phyloP scores from a whole-genome alignment of 2,329 filamentous ascomycete species.

The Calonectria pseudoturangicola region DNA sequence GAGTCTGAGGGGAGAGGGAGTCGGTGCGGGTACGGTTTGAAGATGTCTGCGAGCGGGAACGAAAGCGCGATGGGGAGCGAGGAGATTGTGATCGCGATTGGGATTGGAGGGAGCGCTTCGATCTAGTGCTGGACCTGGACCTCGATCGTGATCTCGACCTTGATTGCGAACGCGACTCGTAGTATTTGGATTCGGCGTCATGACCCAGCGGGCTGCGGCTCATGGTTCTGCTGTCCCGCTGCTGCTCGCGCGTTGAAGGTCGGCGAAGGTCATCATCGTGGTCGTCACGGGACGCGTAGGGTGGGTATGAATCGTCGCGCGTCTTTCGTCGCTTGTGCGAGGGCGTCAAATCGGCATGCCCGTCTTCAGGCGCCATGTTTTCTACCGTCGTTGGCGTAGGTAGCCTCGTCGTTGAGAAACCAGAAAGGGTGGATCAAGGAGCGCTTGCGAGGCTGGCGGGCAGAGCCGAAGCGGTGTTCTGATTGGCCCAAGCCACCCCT shows the following conservation, averaged over 20 bases:
- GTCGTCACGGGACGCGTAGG: constrained; percentile 52
- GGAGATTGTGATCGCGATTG: constrained; percentile 56
- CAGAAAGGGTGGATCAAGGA: background rate
- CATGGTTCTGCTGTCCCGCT: constrained; percentile 48
- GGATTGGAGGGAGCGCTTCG: constrained; percentile 58
- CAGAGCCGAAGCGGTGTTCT: constrained; percentile 23
- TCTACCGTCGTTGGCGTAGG: background rate
- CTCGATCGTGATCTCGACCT: constrained; percentile 59
- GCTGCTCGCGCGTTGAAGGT: constrained; percentile 47
- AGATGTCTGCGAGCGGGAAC: constrained; percentile 55
- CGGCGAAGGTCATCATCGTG: constrained; percentile 41
- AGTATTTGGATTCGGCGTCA: constrained; percentile 51
- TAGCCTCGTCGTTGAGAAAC: constrained; percentile 42
- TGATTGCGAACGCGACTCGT: constrained; percentile 58
- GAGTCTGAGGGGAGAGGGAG: constrained; percentile 52
- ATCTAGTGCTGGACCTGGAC: constrained; percentile 62
- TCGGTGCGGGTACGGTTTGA: constrained; percentile 57
- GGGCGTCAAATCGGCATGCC: constrained; percentile 52
- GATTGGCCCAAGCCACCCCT: constrained; percentile 52
- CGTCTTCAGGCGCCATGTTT: constrained; percentile 57
- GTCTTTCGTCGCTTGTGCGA: constrained; percentile 60
- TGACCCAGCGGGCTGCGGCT: constrained; percentile 52
- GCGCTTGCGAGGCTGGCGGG: constrained; percentile 27
- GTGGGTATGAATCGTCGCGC: constrained; percentile 53
- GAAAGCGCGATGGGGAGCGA: constrained; percentile 56